Evolutionary conservation across 108 stramenopile genomes (phyloP).

Genomic region (Nitzschia inconspicua): DNA sequence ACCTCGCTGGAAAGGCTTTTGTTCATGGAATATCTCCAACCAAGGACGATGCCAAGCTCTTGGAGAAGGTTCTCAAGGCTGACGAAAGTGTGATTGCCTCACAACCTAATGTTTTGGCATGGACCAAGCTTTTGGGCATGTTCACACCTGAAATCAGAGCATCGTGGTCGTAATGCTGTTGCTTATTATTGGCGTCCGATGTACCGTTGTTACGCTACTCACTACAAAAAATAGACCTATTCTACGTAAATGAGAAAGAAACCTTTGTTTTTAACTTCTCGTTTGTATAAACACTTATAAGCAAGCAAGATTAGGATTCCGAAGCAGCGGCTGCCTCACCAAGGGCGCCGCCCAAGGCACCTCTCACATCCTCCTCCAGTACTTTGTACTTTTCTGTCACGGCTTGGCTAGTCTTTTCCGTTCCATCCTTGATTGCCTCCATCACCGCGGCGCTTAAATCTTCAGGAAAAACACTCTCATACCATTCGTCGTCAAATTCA

Average conservation of each 20-base stretch:
- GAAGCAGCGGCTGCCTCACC: background rate
- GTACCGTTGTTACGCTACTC: too few relatives aligned
- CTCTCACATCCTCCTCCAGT: constrained; percentile 62
- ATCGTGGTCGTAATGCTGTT: constrained; percentile 22
- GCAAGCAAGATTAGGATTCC: too few relatives aligned
- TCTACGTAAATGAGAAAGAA: too few relatives aligned
- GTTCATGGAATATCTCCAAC: constrained; percentile 31
- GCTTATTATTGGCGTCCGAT: too few relatives aligned
- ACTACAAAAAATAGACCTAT: too few relatives aligned
- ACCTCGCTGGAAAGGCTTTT: constrained; percentile 32
- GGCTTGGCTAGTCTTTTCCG: constrained; percentile 44
- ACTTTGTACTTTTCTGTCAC: constrained; percentile 66
- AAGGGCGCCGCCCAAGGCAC: constrained; percentile 40
- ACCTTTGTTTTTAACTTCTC: too few relatives aligned
- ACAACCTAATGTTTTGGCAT: constrained; percentile 29
- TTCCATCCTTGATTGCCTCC: constrained; percentile 67
- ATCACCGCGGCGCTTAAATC: constrained; percentile 55
- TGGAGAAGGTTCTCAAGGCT: constrained; percentile 28
- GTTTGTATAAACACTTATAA: too few relatives aligned
- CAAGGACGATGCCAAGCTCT: constrained; percentile 34
- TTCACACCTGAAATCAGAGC: constrained; percentile 32
- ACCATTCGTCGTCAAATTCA: constrained; percentile 79
- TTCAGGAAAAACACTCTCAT: constrained; percentile 49
- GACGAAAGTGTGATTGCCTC: constrained; percentile 18
- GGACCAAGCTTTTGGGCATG: constrained; percentile 33